Evolutionary conservation across 208 protist genomes (phyloP), one percentile per base, ranked within the genome.

Genomic region (Acanthamoeba rhysodes): DNA sequence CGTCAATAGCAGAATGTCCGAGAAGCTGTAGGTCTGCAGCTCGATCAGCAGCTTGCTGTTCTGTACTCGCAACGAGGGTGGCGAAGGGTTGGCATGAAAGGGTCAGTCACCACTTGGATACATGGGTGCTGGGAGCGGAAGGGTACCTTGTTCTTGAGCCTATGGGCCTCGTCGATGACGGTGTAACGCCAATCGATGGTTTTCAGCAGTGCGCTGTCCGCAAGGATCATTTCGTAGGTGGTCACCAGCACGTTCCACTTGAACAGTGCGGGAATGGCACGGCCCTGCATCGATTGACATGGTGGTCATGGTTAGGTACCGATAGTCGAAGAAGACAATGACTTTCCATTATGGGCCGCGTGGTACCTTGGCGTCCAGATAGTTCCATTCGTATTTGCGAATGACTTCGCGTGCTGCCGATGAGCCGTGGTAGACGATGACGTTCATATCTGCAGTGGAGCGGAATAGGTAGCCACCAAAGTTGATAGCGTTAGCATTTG

Each of bases 91-190:
- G 55, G 6, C 55, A 24, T 10, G 55, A 24, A 18, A 18, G 20
- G 12, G 55, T 59, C 18, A 24, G 18, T 2, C 55, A 59, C 55
- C 14, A 24, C 20, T 59, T 24, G 55, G 95, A 76, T 59, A 91
- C 85, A 18, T 96, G 97, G 64, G 98, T 12, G 45, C 45, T 53
- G 98, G 55, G 34, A 80, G 32, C 41, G 59, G 97, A 82, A 14
- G 27, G 62, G 62, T 27, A 78, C 41, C 41, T 68, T 87, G 90
- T 97, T 98, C 92, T 98, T 98, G n/a, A 99, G 96, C 32, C 99
- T 97, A 96, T 99, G 99, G 3, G 98, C 99, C 96, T 99, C 99
- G 95, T 99, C 99, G 22, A 99, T 97, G 1, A 99, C 97, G 2
- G 99, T 96, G 68, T 98, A 98, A 45, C 98, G 97, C 98, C 98